Evolutionary conservation across 2,329 filamentous ascomycete genomes (phyloP).

Genomic region (Fusarium sp.): DNA sequence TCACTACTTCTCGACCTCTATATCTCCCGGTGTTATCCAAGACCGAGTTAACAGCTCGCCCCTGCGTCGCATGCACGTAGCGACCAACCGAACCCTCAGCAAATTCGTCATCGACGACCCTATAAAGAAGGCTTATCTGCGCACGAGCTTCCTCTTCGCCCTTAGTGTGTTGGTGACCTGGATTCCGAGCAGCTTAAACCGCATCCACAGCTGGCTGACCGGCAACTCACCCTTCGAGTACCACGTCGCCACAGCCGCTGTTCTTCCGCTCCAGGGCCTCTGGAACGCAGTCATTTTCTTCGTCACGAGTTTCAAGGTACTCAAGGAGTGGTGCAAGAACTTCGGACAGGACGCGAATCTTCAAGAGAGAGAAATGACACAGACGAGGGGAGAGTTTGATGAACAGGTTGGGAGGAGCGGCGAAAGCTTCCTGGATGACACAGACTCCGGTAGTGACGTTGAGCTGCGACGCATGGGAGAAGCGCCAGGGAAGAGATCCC

Average conservation of each 20-base stretch:
- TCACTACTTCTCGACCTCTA: constrained; percentile 52
- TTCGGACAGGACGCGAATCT: not conserved
- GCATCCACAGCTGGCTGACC: constrained; percentile 73
- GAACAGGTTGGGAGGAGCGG: constrained; percentile 22
- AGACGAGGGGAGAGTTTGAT: constrained; percentile 15
- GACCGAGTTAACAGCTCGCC: constrained; percentile 11
- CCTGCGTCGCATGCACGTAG: constrained; percentile 33
- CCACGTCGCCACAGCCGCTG: constrained; percentile 75
- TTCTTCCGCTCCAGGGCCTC: constrained; percentile 80
- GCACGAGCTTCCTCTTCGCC: constrained; percentile 70
- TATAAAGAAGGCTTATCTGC: constrained; percentile 69
- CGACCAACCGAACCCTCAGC: constrained; percentile 48
- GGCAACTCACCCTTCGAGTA: constrained; percentile 68
- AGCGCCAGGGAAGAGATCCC: constrained; percentile 41
- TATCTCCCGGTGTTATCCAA: constrained; percentile 37
- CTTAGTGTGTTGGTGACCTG: constrained; percentile 70
- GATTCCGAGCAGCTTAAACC: constrained; percentile 77
- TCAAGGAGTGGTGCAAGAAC: constrained; percentile 34
- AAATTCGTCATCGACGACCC: constrained; percentile 60
- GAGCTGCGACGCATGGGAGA: constrained; percentile 48
- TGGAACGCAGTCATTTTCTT: constrained; percentile 86
- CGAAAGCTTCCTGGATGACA: constrained; percentile 46
- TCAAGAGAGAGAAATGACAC: constrained; percentile 27
- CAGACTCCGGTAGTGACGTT: constrained; percentile 51
- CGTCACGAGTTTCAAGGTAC: constrained; percentile 64